Percentiles rank a stretch among this genome's conserved stretches.
These are phyloP conservation scores for Blumeriella jaapii DNA, from an alignment of 2,329 filamentous ascomycete species.

Conservation along the genomic window DNA sequence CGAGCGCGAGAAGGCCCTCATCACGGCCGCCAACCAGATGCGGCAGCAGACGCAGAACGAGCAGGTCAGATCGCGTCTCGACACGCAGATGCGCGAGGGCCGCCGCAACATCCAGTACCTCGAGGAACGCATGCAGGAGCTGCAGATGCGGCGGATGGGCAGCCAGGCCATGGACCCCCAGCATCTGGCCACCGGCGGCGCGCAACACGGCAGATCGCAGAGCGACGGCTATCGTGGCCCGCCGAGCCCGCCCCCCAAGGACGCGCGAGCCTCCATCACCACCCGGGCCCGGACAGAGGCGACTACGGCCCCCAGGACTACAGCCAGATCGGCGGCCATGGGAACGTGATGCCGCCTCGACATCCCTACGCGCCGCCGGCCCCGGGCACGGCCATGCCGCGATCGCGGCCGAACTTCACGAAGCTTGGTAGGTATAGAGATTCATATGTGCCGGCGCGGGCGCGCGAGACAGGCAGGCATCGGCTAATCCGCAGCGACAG, in stretches of 20 bases:
- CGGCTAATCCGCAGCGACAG: constrained; percentile 37
- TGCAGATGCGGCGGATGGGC: constrained; percentile 72
- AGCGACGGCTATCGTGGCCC: constrained; percentile 37
- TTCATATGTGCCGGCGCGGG: too few relatives aligned
- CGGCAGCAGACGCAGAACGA: constrained; percentile 92
- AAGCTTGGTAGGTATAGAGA: constrained; percentile 78
- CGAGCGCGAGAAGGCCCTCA: constrained; percentile 89
- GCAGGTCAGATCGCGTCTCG: constrained; percentile 76
- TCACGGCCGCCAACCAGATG: constrained; percentile 91
- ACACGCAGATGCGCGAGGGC: constrained; percentile 88
- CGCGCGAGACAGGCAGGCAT: constrained; percentile 2
- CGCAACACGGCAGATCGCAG: constrained; percentile 31
- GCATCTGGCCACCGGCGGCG: constrained; percentile 40
- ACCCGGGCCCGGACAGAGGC: constrained; percentile 39
- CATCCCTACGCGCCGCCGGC: constrained; percentile 68
- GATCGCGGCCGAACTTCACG: constrained; percentile 79
- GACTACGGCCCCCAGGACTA: constrained; percentile 51
- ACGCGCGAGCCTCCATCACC: constrained; percentile 40
- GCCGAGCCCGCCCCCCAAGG: constrained; percentile 65
- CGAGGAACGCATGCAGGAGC: constrained; percentile 79
- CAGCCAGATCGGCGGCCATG: constrained; percentile 49
- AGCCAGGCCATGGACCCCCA: constrained; percentile 55
- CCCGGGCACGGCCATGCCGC: constrained; percentile 56
- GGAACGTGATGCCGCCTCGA: constrained; percentile 68
- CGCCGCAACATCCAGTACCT: constrained; percentile 91